Evolutionary conservation across 1,139 yeast species (phyloP).

Genomic region (Lodderomyces margitis): DNA sequence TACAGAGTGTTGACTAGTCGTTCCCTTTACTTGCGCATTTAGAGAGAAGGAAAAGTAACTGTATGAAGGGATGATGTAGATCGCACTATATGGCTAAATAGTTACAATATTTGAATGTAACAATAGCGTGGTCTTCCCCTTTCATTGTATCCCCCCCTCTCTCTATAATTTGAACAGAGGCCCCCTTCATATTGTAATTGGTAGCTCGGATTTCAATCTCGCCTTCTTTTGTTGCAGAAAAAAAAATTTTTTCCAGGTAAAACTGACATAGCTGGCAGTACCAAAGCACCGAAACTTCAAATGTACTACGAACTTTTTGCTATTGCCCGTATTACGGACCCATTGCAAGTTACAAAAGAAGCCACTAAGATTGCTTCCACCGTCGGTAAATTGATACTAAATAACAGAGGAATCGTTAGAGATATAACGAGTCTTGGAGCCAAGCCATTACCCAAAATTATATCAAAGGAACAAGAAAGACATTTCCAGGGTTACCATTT

Average conservation of each 20-base stretch:
- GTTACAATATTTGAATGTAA: too few species aligned
- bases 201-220: neutral
- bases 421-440: slow-evolving; percentile 78
- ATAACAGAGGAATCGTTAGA: slow-evolving; percentile 90
- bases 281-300: neutral
- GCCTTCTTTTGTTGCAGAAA: neutral
- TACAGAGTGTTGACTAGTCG: too few species aligned
- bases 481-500: slow-evolving; percentile 92
- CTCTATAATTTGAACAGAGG: too few species aligned
- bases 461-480: slow-evolving; percentile 82
- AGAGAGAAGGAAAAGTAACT: too few species aligned
- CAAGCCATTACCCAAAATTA: slow-evolving; percentile 73
- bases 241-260: neutral
- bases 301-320: slow-evolving; percentile 94
- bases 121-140: too few species aligned
- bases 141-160: too few species aligned
- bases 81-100: too few species aligned
- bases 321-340: slow-evolving; percentile 74
- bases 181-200: too few species aligned
- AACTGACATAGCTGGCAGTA: too few species aligned
- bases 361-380: slow-evolving; percentile 75
- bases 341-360: slow-evolving; percentile 53
- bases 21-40: too few species aligned
- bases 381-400: slow-evolving; percentile 76
- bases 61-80: too few species aligned